phyloP scores from a whole-genome alignment of 2,329 filamentous ascomycete species.

The Fusarium penzigii region DNA sequence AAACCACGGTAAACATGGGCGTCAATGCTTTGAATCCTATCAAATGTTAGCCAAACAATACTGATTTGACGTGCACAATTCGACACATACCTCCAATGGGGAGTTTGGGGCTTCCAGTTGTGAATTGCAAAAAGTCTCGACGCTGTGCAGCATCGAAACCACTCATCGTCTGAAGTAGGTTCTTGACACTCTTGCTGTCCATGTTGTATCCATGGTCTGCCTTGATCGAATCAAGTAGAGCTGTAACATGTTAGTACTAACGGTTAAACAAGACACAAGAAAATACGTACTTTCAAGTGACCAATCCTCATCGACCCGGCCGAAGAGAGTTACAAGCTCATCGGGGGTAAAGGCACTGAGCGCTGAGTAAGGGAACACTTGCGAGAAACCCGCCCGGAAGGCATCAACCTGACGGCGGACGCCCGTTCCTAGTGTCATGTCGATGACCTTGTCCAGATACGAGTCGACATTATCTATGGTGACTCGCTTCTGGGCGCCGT shows the following conservation, averaged over 20 bases:
- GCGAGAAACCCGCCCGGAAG: constrained; percentile 87
- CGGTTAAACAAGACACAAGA: background rate
- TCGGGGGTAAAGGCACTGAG: constrained; percentile 92
- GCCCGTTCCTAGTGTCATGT: constrained; percentile 86
- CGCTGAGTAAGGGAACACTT: constrained; percentile 94
- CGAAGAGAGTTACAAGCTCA: constrained; percentile 93
- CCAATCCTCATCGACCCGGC: constrained; percentile 93
- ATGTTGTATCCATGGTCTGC: constrained; percentile 98
- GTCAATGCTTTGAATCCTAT: constrained; percentile 94
- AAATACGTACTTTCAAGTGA: constrained; percentile 82
- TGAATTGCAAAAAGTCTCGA: constrained; percentile 95
- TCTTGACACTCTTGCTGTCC: constrained; percentile 94
- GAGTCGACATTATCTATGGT: constrained; percentile 88
- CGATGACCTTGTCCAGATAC: constrained; percentile 87
- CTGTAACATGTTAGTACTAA: constrained; percentile 43
- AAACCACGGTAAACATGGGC: constrained; percentile 98
- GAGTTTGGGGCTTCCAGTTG: constrained; percentile 95
- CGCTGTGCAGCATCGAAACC: constrained; percentile 73
- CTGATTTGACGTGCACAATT: background rate
- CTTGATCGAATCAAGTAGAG: constrained; percentile 97
- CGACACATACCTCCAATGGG: constrained; percentile 84
- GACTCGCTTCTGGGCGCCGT: constrained; percentile 73
- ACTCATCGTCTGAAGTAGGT: constrained; percentile 92
- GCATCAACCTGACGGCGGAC: constrained; percentile 88
- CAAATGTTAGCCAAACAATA: constrained; percentile 33